Evolutionary conservation across 208 protist species (phyloP), one percentile per base, ranked within the genome.

Genomic region (Leishmania arabica): DNA sequence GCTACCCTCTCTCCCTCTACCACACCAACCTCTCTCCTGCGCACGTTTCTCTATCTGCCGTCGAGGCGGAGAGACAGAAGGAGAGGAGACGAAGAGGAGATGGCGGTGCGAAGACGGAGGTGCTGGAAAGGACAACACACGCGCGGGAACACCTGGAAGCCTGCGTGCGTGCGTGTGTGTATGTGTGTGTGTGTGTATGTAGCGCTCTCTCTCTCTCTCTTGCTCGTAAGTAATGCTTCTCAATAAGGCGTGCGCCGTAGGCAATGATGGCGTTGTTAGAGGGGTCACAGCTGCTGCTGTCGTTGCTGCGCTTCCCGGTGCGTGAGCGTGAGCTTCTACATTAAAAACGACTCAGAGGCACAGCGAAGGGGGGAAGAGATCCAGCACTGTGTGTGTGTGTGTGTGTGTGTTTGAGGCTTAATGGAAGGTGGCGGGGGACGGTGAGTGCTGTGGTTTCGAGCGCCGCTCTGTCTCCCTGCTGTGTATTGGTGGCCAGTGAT

Each of bases 11-110:
- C 45, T 19, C 69, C 45, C 27, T 27, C 42, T 27, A 13, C 21
- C 37, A 31, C 56, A 31, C 56, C 24, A 62, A 13, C 11, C 15
- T 19, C 19, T 42, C 64, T 69, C 64, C 7, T 7, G 40, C 64
- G 64, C 11, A 24, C n/a, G 64, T 3, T 42, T 42, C 21, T 47
- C 2, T 6, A 24, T 15, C 2, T 71, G 40, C 66, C 6, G 19
- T 9, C 24, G 66, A 71, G 21, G 40, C 17, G 24, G 21, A 71
- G 2, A 71, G 37, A 27, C 17, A 19, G 7, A 45, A 27, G 11
- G 31, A 40, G 66, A 11, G 66, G 31, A 56, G 21, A 73, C 73
- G 58, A 80, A 71, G 8, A 66, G 77, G 49, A 45, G 58, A 75
- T 31, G 54, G 56, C 31, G 24, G n/a, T 24, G 34, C 24, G 24